Evolutionary conservation across 2,329 filamentous ascomycete genomes (phyloP).

Genomic region (Ophiostoma montium): DNA sequence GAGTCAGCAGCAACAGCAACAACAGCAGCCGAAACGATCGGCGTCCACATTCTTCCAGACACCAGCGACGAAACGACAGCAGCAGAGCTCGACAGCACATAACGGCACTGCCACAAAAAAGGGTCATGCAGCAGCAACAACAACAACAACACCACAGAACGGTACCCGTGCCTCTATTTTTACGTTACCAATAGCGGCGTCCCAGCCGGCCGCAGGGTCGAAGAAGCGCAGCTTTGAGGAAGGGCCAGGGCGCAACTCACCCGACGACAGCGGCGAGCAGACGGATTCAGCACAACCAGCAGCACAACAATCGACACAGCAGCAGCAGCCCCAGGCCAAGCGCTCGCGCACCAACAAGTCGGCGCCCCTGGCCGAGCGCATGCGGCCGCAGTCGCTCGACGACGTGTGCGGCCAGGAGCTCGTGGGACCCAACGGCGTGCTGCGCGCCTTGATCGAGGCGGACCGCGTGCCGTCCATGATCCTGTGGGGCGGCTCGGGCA

Average conservation of each 20-base stretch:
- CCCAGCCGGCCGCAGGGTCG: conserved; percentile 18
- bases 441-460: conserved; percentile 73
- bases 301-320: background rate
- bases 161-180: conserved; percentile 7
- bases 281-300: background rate
- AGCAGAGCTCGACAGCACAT: background rate
- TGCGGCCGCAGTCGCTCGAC: conserved; percentile 73
- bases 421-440: conserved; percentile 69
- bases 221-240: conserved; percentile 40
- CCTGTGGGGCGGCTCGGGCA: conserved; percentile 72
- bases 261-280: background rate
- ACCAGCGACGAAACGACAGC: conserved; percentile 41
- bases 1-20: too few relatives aligned
- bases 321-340: conserved; percentile 35
- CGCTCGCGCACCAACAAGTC: conserved; percentile 55
- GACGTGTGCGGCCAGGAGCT: conserved; percentile 86
- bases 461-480: conserved; percentile 90
- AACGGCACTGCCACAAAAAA: conserved; percentile 16
- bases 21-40: conserved; percentile 35
- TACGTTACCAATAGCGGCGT: background rate
- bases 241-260: conserved; percentile 28
- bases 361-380: conserved; percentile 82
- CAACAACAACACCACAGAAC: background rate
- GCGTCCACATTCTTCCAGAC: conserved; percentile 47
- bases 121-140: conserved; percentile 14